Conservation (phyloP, 768 basidiomycete genomes). For the Hysterangium stoloniferum region DNA sequence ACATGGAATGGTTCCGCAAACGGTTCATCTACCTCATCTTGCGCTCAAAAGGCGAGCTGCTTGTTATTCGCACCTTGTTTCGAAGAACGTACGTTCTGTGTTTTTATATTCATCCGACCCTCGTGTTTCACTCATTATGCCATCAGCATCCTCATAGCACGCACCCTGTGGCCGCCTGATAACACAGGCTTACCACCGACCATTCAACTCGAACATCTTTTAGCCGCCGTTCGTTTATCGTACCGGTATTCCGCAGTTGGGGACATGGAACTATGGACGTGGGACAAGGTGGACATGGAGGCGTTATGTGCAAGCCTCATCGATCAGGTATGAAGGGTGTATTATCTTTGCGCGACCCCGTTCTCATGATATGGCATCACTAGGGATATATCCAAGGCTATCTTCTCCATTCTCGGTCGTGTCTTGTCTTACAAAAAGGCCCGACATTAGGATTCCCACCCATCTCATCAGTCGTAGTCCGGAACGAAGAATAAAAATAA, state of each 20-base stretch:
- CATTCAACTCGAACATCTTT: constrained; percentile 8
- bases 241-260: constrained; percentile 10
- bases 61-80: constrained; percentile 9
- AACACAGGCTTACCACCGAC: constrained; percentile 3
- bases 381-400: constrained; percentile 12
- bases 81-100: constrained; percentile 4
- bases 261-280: constrained; percentile 4
- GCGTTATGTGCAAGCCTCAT: constrained; percentile 10
- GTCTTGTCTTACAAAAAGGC: constrained; percentile 10
- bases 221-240: background rate
- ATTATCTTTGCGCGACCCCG: no score
- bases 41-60: constrained; percentile 6
- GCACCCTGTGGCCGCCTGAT: constrained; percentile 6
- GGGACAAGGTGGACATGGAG: constrained; percentile 11
- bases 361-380: no score
- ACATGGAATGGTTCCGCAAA: constrained; percentile 12
- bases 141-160: constrained; percentile 1
- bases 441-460: constrained; percentile 9
- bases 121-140: background rate
- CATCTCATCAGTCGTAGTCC: background rate
- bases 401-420: constrained; percentile 8
- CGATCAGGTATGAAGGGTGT: constrained; percentile 12
- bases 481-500: constrained; percentile 3
- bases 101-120: background rate
- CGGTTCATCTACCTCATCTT: constrained; percentile 11